Evolutionary conservation across 495 filamentous ascomycete species (phyloP), one percentile per base, ranked within the genome.

Genomic region (Coniosporium apollinis): DNA sequence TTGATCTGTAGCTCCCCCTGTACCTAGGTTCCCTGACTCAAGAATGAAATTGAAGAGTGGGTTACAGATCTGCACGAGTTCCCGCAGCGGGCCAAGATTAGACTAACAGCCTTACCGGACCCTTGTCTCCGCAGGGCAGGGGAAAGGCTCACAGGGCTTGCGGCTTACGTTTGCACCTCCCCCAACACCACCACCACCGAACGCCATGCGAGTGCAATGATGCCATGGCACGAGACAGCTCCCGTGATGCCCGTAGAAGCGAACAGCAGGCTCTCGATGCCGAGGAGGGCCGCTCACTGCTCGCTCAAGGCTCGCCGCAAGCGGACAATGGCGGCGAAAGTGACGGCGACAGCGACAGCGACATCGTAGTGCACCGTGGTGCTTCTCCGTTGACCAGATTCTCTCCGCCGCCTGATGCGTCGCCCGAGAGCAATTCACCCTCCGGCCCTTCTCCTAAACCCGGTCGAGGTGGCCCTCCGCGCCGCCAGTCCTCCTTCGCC

Each of bases 401-500:
- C 1, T 22, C 20, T 29, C 38, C 14, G 17, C 15, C 33, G 15
- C 19, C 11, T 15, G 5, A 5, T 13, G 4, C 20, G 4, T 15
- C 38, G 7, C 38, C 28, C 10, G 1, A n/a, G 7, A 22, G 20
- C 4, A 22, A 14, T 13, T 10, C 19, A 4, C 34, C 9, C 7
- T 5, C 22, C 4, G 20, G 8, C 34, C 11, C 26, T 3, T 24
- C 17, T 16, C 34, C 26, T 4, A 30, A 5, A 5, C 34, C 19
- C 26, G 7, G n/a, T n/a, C n/a, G n/a, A n/a, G n/a, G n/a, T 14
- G n/a, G 11, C 9, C 19, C 7, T 14, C 24, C 30, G 6, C 31
- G 38, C 7, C 42, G 57, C 16, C 54, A 57, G 38, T 59, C 56
- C 6, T 55, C 54, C 6, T 50, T 60, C 21, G 57, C 57, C 1